These are phyloP conservation scores for Scutellaria barbata DNA, from an alignment of 257 asterid species.

Conservation along the genomic window DNA sequence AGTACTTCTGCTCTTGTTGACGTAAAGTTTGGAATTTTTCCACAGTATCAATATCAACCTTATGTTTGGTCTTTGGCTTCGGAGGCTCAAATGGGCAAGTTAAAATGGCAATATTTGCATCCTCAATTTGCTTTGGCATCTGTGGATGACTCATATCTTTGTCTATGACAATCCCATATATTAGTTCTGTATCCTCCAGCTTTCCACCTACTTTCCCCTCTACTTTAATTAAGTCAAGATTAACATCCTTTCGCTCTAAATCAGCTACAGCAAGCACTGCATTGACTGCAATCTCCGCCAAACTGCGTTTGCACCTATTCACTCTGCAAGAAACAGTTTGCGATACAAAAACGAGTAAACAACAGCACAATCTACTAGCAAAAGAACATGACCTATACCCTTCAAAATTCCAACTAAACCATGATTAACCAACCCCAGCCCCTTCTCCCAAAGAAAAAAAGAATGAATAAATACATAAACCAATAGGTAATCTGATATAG, in stretches of 20 bases:
- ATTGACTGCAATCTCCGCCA: slow-evolving; percentile 97
- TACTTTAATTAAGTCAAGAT: slow-evolving; percentile 91
- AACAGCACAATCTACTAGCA: neutral
- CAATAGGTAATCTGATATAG: no score
- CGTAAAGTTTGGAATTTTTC: slow-evolving; percentile 87
- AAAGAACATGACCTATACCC: neutral
- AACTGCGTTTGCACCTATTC: slow-evolving; percentile 87
- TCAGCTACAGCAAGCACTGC: slow-evolving; percentile 98
- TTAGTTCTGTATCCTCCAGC: slow-evolving; percentile 90
- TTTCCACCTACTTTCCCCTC: slow-evolving; percentile 98
- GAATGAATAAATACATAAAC: no score
- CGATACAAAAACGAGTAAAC: no score
- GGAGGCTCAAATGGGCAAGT: slow-evolving; percentile 99
- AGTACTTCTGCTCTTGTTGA: slow-evolving; percentile 85
- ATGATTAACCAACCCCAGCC: no score
- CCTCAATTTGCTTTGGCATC: slow-evolving; percentile 94
- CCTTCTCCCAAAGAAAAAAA: no score
- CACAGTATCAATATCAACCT: slow-evolving; percentile 93
- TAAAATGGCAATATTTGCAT: slow-evolving; percentile 88
- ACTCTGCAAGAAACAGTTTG: slow-evolving; percentile 61
- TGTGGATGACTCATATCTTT: slow-evolving; percentile 99
- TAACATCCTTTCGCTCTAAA: slow-evolving; percentile 94
- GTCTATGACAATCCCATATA: slow-evolving; percentile 88
- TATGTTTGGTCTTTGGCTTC: slow-evolving; percentile 98
- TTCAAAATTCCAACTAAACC: neutral